Conservation (phyloP, 2,329 filamentous ascomycete genomes). For the Blastomyces parvus region DNA sequence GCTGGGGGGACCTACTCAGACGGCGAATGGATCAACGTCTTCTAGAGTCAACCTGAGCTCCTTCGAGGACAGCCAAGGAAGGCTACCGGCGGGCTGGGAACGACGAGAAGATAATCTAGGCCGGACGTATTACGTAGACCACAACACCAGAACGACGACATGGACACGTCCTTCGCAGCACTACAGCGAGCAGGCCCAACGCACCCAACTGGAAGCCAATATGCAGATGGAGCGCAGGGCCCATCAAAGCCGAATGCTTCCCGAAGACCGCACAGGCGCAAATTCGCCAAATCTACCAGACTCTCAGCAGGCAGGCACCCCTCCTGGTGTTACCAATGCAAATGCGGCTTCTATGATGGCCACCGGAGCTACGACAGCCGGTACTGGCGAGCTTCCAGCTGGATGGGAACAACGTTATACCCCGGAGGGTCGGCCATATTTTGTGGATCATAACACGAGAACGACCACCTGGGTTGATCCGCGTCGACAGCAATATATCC, state of each 20-base stretch:
- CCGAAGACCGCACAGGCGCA: conserved; percentile 87
- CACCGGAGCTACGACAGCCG: conserved; percentile 86
- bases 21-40: conserved; percentile 29
- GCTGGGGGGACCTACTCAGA: conserved; percentile 31
- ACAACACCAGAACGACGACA: conserved; percentile 92
- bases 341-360: conserved; percentile 79
- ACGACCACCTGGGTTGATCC: conserved; percentile 99
- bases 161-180: conserved; percentile 84
- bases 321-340: conserved; percentile 36
- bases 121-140: conserved; percentile 95
- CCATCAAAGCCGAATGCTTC: conserved; percentile 90
- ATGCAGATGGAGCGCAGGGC: conserved; percentile 87
- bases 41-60: conserved; percentile 62
- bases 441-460: conserved; percentile 95
- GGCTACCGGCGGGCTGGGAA: conserved; percentile 90
- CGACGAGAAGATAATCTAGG: conserved; percentile 89
- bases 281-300: conserved; percentile 72
- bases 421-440: conserved; percentile 88
- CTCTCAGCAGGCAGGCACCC: conserved; percentile 35
- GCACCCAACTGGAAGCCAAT: conserved; percentile 74
- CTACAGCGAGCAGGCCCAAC: conserved; percentile 64
- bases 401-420: conserved; percentile 96
- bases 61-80: conserved; percentile 92
- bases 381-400: conserved; percentile 85
- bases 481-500: conserved; percentile 91